Percentiles rank a stretch among this genome's conserved stretches.
These are phyloP conservation scores for Botrytis sinoallii DNA, from an alignment of 2,329 filamentous ascomycete genomes.

Conservation along the genomic window DNA sequence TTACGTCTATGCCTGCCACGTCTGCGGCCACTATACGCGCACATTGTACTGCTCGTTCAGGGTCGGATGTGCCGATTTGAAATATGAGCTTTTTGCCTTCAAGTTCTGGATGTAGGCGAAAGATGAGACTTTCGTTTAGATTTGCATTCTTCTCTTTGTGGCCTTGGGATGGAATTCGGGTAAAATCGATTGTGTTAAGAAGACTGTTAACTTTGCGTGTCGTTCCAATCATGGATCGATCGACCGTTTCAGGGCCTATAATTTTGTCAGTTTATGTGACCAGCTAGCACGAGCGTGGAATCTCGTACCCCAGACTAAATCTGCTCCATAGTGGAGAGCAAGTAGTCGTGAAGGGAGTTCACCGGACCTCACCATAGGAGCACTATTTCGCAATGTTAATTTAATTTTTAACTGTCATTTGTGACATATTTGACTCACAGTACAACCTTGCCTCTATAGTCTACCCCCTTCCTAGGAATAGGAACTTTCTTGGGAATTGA, in stretches of 20 bases:
- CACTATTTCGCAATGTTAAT: conserved; percentile 39
- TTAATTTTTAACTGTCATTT: background rate
- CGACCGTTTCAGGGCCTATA: conserved; percentile 85
- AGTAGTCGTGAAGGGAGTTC: conserved; percentile 87
- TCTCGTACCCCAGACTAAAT: conserved; percentile 84
- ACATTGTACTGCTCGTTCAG: conserved; percentile 77
- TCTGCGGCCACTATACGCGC: conserved; percentile 80
- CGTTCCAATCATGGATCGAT: conserved; percentile 86
- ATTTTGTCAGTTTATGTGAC: conserved; percentile 19
- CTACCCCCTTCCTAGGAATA: conserved; percentile 83
- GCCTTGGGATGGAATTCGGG: conserved; percentile 69
- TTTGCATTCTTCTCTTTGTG: conserved; percentile 54
- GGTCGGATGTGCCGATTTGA: conserved; percentile 85
- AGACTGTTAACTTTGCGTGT: conserved; percentile 71
- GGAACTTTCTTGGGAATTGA: conserved; percentile 64
- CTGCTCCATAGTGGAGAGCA: conserved; percentile 90
- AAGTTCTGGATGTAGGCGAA: conserved; percentile 72
- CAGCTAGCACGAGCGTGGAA: conserved; percentile 7
- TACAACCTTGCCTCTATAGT: conserved; percentile 91
- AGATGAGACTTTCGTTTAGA: conserved; percentile 68
- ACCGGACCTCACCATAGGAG: conserved; percentile 97
- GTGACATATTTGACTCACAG: conserved; percentile 44
- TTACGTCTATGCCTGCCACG: conserved; percentile 93
- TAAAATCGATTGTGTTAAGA: conserved; percentile 82
- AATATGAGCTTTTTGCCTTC: conserved; percentile 79